Conservation (phyloP, 768 basidiomycete species). For the Albatrellus ellisii region DNA sequence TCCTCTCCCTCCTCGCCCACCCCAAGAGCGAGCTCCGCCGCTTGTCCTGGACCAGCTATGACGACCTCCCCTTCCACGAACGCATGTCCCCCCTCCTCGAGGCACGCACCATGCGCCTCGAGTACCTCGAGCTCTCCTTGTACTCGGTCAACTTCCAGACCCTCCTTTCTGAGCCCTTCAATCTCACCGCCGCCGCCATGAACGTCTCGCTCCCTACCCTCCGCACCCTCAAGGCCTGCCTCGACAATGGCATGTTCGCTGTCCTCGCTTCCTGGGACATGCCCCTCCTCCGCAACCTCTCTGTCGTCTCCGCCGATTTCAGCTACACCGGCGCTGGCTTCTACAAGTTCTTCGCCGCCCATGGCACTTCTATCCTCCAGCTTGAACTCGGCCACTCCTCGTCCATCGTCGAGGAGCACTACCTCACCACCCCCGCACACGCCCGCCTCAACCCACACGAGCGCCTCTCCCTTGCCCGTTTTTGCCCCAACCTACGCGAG, state of each 20-base stretch:
- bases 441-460: too few relatives aligned
- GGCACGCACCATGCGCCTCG: constrained; percentile 38
- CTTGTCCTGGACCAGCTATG: constrained; percentile 64
- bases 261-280: constrained; percentile 56
- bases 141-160: constrained; percentile 33
- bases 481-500: constrained; percentile 56
- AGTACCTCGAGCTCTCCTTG: constrained; percentile 57
- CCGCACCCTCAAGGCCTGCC: constrained; percentile 53
- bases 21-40: constrained; percentile 39
- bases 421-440: constrained; percentile 32
- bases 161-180: constrained; percentile 14
- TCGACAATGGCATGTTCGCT: constrained; percentile 60
- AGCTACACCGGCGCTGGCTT: constrained; percentile 57
- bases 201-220: constrained; percentile 44
- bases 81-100: constrained; percentile 41
- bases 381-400: constrained; percentile 65
- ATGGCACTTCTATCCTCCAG: constrained; percentile 47
- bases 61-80: constrained; percentile 42
- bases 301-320: constrained; percentile 59
- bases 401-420: constrained; percentile 53
- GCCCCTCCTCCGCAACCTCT: constrained; percentile 49
- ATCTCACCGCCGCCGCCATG: constrained; percentile 11
- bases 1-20: constrained; percentile 45
- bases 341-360: constrained; percentile 47
- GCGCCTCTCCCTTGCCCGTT: constrained; percentile 41